Conservation (phyloP, 345 rosid species). For the Gossypium thurberi region DNA sequence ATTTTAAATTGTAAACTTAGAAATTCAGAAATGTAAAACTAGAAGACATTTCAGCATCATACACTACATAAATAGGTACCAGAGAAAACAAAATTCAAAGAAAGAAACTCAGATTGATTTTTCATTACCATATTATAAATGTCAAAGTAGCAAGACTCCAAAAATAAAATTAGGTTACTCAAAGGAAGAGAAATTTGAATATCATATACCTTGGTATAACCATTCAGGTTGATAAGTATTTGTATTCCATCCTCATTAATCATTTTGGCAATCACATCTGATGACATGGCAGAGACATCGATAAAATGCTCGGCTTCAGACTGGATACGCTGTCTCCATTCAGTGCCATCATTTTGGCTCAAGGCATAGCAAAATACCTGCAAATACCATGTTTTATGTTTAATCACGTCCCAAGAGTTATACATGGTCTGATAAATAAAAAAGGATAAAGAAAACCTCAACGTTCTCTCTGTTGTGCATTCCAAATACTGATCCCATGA, state of each 20-base stretch:
- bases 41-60: not conserved
- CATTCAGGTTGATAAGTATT: constrained; percentile 86
- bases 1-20: not conserved
- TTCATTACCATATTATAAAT: not conserved
- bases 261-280: constrained; percentile 78
- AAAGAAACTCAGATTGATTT: not conserved
- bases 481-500: constrained; percentile 99
- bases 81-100: not conserved
- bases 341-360: constrained; percentile 93
- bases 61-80: not conserved
- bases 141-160: not conserved
- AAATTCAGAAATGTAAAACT: constrained; percentile 2
- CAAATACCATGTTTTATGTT: constrained; percentile 10
- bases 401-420: not conserved
- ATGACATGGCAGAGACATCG: constrained; percentile 84
- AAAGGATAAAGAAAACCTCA: constrained; percentile 40
- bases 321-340: constrained; percentile 91
- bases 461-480: constrained; percentile 84
- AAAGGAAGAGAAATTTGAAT: constrained; percentile 3
- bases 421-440: not conserved
- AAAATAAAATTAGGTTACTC: not conserved
- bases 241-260: constrained; percentile 86
- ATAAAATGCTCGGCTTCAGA: constrained; percentile 89
- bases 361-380: constrained; percentile 95
- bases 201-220: constrained; percentile 75